Evolutionary conservation across 257 asterid genomes (phyloP).

Genomic region (Linaria vulgaris): DNA sequence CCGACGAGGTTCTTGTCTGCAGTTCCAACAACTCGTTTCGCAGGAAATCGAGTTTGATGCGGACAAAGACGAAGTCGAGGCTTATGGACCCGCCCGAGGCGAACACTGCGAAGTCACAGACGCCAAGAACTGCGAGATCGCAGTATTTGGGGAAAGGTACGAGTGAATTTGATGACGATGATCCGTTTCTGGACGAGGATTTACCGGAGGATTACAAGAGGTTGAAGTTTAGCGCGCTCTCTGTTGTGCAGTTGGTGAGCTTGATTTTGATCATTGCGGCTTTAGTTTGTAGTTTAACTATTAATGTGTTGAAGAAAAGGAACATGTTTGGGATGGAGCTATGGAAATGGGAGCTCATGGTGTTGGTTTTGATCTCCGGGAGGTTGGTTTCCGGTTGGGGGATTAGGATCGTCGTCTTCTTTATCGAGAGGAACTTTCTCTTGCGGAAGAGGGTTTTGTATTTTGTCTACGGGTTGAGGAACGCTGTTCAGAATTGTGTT

Average conservation of each 20-base stretch:
- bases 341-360: conserved; percentile 56
- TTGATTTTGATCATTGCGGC: conserved; percentile 38
- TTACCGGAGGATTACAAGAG: conserved; percentile 45
- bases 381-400: conserved; percentile 53
- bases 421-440: conserved; percentile 45
- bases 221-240: conserved; percentile 34
- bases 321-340: conserved; percentile 32
- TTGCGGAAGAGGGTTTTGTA: conserved; percentile 48
- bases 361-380: conserved; percentile 50
- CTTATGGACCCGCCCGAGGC: conserved; percentile 33
- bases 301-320: conserved; percentile 24
- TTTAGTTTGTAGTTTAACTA: conserved; percentile 37
- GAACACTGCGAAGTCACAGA: conserved; percentile 27
- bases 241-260: conserved; percentile 40
- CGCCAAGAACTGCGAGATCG: conserved; percentile 25
- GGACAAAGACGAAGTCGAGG: conserved; percentile 15
- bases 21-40: conserved; percentile 14
- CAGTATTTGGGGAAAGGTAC: conserved; percentile 27
- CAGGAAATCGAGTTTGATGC: conserved; percentile 4
- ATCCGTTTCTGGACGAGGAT: conserved; percentile 50
- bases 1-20: conserved; percentile 24
- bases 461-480: conserved; percentile 56
- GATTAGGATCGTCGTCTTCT: conserved; percentile 41
- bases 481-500: conserved; percentile 53
- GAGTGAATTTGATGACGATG: conserved; percentile 51